These are phyloP conservation scores for Psilocybe azurescens DNA, from an alignment of 768 basidiomycete species.

Conservation along the genomic window DNA sequence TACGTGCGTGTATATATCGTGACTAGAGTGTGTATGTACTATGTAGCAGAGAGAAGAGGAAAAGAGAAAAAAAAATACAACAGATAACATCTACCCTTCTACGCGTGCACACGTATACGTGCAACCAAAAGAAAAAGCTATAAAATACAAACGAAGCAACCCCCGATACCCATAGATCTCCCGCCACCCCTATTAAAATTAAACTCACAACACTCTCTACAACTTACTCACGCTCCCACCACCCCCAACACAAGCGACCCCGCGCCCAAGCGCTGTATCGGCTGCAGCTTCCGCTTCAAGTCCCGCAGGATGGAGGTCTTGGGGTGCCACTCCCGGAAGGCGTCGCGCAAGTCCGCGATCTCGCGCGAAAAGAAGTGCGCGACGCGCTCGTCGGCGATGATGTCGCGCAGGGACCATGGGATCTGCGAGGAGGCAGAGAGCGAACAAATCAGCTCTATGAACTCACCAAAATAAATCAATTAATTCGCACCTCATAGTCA, in stretches of 20 bases:
- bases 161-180: too few relatives aligned
- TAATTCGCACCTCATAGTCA: conserved; percentile 78
- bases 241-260: background rate
- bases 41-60: too few relatives aligned
- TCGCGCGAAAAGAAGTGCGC: conserved; percentile 78
- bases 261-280: conserved; percentile 62
- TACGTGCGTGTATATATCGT: too few relatives aligned
- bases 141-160: too few relatives aligned
- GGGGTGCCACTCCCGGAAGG: conserved; percentile 88
- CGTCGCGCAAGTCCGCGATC: conserved; percentile 77
- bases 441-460: background rate
- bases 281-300: conserved; percentile 79
- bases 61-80: too few relatives aligned
- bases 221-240: too few relatives aligned
- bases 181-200: too few relatives aligned
- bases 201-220: too few relatives aligned
- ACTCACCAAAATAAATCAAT: background rate
- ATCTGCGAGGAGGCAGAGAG: conserved; percentile 48
- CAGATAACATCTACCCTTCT: too few relatives aligned
- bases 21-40: too few relatives aligned
- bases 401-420: conserved; percentile 89
- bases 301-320: conserved; percentile 80
- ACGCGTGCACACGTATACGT: too few relatives aligned
- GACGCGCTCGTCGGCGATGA: conserved; percentile 86
- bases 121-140: too few relatives aligned